Evolutionary conservation across 1,284 basidiomycete genomes (phyloP).

Genomic region (Ceratobasidium sp.): DNA sequence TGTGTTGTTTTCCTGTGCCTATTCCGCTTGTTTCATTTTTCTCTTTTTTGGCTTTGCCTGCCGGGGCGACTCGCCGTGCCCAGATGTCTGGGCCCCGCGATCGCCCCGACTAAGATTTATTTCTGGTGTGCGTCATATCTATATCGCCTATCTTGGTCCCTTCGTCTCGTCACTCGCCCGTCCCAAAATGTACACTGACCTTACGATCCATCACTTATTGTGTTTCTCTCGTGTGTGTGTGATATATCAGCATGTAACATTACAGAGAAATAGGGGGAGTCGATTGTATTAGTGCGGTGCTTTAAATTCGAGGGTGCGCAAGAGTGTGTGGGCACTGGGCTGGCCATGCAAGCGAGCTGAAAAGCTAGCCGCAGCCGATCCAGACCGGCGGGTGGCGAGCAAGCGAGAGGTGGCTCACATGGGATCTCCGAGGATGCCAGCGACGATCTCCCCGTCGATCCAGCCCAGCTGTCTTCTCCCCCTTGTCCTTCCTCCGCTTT

Average conservation of each 20-base stretch:
- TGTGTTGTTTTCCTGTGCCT: not conserved
- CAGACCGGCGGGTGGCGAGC: not conserved
- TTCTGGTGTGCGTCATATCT: conserved; percentile 22
- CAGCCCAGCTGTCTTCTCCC: not conserved
- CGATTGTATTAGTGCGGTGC: conserved; percentile 34
- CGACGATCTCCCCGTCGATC: not conserved
- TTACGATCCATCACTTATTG: conserved; percentile 36
- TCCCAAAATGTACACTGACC: conserved; percentile 39
- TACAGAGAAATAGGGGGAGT: conserved; percentile 36
- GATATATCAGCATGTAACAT: conserved; percentile 37
- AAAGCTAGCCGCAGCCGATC: not conserved
- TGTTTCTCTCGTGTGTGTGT: conserved; percentile 31
- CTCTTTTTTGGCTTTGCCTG: conserved; percentile 22
- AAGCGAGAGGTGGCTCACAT: not conserved
- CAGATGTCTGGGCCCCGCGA: not conserved
- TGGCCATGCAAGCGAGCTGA: not conserved
- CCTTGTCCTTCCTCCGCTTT: not conserved
- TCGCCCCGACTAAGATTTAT: conserved; percentile 42
- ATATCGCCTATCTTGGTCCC: conserved; percentile 37
- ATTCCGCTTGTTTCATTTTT: conserved; percentile 1
- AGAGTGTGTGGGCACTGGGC: not conserved
- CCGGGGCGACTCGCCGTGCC: not conserved
- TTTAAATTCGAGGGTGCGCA: conserved; percentile 22
- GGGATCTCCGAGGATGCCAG: not conserved
- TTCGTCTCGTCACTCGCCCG: conserved; percentile 6